Evolutionary conservation across 23 red algal species (phyloP), one percentile per base, ranked within the genome.

Genomic region (Pyropia yezoensis): DNA sequence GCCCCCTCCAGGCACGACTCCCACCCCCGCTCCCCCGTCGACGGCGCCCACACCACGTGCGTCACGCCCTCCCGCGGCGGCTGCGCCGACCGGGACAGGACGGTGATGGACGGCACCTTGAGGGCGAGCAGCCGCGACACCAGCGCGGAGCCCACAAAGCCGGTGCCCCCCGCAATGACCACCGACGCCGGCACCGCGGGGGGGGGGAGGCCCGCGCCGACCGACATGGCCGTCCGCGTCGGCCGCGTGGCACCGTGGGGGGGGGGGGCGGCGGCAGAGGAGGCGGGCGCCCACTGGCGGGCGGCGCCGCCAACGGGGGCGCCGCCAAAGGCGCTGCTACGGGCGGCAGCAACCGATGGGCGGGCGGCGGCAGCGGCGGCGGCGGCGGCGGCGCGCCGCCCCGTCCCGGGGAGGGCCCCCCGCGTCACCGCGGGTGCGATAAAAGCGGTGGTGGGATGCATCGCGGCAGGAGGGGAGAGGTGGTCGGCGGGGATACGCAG

Each of bases 101-200:
- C 47, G 9, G 70, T 76, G 7, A 91, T 68, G 13, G n/a, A 27
- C 39, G 39, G 39, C 2, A 28, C 66, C 52, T 82, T 75, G 5
- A 27, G 15, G 17, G 18, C 54, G 12, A 86, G 20, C 24, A 98
- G 78, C 15, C 49, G 63, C 29, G 61, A 18, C 11, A 80, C 80
- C 33, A 98, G 75, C 7, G 49, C 20, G 12, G 63, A 29, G 18
- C 94, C 94, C 30, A 98, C 71, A 73, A 98, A 98, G 51, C 94
- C 94, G 14, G 75, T 87, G 34, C 86, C 94, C 21, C 94, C 94
- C 5, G 80, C 77, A 6, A 95, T 63, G 3, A 82, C 70, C 47
- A 77, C 72, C 39, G 39, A 47, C 39, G 4, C 4, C 39, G 39
- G 39, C 39, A 47, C 39, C 39, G 39, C 39, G 11, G 39, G 39